Base-by-base conservation (phyloP, 2,329 filamentous ascomycete species). In the Nectriaceae sp. region DNA sequence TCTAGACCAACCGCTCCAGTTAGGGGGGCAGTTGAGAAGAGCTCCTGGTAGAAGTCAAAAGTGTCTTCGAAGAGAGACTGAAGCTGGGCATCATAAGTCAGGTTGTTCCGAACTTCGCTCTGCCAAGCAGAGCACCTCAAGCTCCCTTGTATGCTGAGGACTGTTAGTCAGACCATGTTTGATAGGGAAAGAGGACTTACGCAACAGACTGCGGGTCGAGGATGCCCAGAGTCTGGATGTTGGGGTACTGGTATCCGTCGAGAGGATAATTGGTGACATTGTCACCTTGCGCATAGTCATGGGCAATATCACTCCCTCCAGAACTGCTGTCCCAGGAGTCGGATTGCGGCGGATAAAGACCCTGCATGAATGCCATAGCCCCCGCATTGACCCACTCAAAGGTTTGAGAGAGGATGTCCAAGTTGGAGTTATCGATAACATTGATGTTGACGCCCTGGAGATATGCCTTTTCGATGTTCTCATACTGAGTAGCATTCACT, bases 241-340 rank as follows among this genome's bases (percentile, higher is more conserved):
- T 82, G 16, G 93, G 87, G 56, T 95, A 83, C 65, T 96, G 91
- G 64, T 92, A 96, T 10, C 90, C 90, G 45, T 80, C 72, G 60
- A 96, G 69, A 0, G 91, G 91, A 35, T 82, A 81, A 21, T 83
- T 72, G 5, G 88, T 72, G 3, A 72, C 67, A 4, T 78, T 81
- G 11, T 83, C 54, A 19, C 50, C 45, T 2, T 47, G 33, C 4
- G 46, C 45, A 26, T 62, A 57, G 37, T 68, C 60, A 31, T 75
- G 79, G 53, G 82, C 74, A 11, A 78, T 72, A 29, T 66, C 63
- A 10, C 50, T 38, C 19, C 65, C 66, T 4, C 66, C 68, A 11
- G 62, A 63, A 18, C 46, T 46, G 11, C 47, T 46, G 29, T 57
- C 55, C 29, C 70, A 72, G 1, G 60, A 54, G 10, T 61, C 51